Evolutionary conservation across 192 early-diverging fungal species (phyloP), one percentile per base, ranked within the genome.

Genomic region (Coemansia sp.): DNA sequence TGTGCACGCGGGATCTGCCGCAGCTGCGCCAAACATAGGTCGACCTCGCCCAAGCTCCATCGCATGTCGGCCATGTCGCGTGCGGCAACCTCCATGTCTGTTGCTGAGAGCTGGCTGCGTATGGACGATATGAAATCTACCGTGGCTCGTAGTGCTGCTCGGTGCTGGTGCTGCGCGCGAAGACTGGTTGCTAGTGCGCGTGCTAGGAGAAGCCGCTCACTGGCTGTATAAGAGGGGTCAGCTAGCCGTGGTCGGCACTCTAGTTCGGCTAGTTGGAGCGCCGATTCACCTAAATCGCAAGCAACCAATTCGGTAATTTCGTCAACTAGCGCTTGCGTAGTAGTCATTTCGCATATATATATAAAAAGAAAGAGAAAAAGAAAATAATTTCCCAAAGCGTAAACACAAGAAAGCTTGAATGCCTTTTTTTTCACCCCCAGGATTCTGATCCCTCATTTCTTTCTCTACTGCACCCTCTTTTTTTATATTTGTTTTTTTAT

Each of bases 1-100:
- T 80, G 74, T 13, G 74, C 18, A 18, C 65, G 60, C 18, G 82
- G 82, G 51, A 85, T 85, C 57, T 80, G 78, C 12, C 78, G 77
- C 47, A 85, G 69, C 60, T 85, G 82, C 38, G 77, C 78, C 65
- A 79, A 46, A 44, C 82, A 85, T 71, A 79, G 42, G 51, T 85
- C 82, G 57, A 65, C 55, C 33, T 85, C 82, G 27, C 65, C 65
- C 44, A 85, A 63, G 44, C 49, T 41, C 77, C 78, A 85, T 15
- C 82, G 77, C 34, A 68, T 42, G 33, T 63, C 57, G 15, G 82
- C 74, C 33, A 85, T 85, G 36, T 72, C 74, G 13, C 82, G 70
- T 3, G 78, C 82, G 31, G 76, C 51, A 2, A 52, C 68, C 34
- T 79, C 81, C 31, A 83, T 52, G 46, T 78, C 73, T 3, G 60